Conservation (phyloP, 2,329 filamentous ascomycete genomes). For the Fulvia fulva region DNA sequence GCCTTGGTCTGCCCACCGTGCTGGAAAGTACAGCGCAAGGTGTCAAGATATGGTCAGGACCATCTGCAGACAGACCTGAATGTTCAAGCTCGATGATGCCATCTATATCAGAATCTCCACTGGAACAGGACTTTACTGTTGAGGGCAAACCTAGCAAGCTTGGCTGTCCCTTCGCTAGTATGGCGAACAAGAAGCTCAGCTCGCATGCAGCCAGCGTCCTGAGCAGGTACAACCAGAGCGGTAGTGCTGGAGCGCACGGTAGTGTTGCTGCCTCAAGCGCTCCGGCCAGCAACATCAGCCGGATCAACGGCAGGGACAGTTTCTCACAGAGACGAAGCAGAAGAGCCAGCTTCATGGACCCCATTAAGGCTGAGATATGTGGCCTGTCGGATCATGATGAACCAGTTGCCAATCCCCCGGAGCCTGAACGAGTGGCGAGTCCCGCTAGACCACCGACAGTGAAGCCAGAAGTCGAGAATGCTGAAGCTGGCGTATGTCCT, state of each 20-base stretch:
- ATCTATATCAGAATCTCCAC: conserved; percentile 38
- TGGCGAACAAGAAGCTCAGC: conserved; percentile 41
- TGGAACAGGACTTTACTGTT: conserved; percentile 90
- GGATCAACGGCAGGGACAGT: conserved; percentile 43
- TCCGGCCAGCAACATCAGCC: conserved; percentile 25
- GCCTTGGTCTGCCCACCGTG: conserved; percentile 10
- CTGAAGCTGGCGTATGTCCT: conserved; percentile 65
- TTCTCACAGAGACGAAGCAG: conserved; percentile 32
- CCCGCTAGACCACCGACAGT: conserved; percentile 12
- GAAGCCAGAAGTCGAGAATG: conserved; percentile 23
- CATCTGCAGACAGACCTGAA: conserved; percentile 37
- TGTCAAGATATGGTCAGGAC: conserved; percentile 34
- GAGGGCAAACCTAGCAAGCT: conserved; percentile 74
- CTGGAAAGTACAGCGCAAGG: conserved; percentile 15
- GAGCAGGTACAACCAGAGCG: conserved; percentile 33
- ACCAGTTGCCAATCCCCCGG: not conserved
- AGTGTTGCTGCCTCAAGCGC: conserved; percentile 25
- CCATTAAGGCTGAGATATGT: conserved; percentile 37
- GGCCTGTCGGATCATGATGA: conserved; percentile 29
- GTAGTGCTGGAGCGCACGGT: conserved; percentile 11
- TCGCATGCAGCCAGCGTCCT: conserved; percentile 39
- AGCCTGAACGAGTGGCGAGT: conserved; percentile 8
- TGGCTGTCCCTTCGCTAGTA: conserved; percentile 71
- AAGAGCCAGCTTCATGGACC: conserved; percentile 31
- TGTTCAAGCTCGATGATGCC: conserved; percentile 35